Evolutionary conservation across 1,284 basidiomycete species (phyloP).

Genomic region (Fomes fomentarius): DNA sequence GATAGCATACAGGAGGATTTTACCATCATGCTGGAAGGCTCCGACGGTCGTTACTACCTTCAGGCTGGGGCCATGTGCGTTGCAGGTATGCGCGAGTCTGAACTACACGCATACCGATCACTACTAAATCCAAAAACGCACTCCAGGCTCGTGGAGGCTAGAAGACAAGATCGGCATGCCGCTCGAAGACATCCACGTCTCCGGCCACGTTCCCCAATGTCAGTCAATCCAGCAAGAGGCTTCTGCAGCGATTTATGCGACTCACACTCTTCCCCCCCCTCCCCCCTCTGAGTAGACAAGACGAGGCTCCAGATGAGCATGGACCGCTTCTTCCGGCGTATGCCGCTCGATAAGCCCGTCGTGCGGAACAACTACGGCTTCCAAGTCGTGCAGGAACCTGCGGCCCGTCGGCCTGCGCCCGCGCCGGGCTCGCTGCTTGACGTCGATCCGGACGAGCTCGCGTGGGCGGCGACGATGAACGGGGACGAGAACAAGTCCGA

Average conservation of each 20-base stretch:
- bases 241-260: too few relatives aligned
- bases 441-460: conserved; percentile 66
- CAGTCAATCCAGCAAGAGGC: conserved; percentile 34
- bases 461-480: conserved; percentile 66
- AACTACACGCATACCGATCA: too few relatives aligned
- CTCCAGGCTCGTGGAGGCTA: conserved; percentile 75
- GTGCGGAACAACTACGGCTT: conserved; percentile 75
- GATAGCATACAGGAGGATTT: conserved; percentile 72
- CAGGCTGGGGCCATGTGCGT: conserved; percentile 73
- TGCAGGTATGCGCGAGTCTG: too few relatives aligned
- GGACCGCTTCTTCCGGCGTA: conserved; percentile 69
- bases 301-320: conserved; percentile 68
- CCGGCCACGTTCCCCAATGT: conserved; percentile 75
- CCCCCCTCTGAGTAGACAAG: conserved; percentile 45
- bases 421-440: conserved; percentile 24
- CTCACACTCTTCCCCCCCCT: not conserved
- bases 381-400: conserved; percentile 48
- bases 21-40: conserved; percentile 77
- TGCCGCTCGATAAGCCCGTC: conserved; percentile 71
- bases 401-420: conserved; percentile 21
- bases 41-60: conserved; percentile 72
- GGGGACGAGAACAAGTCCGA: conserved; percentile 59
- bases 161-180: conserved; percentile 76
- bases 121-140: too few relatives aligned
- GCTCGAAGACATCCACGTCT: conserved; percentile 73